Conservation (phyloP, 2,329 filamentous ascomycete species). For the Venturia aucupariae region DNA sequence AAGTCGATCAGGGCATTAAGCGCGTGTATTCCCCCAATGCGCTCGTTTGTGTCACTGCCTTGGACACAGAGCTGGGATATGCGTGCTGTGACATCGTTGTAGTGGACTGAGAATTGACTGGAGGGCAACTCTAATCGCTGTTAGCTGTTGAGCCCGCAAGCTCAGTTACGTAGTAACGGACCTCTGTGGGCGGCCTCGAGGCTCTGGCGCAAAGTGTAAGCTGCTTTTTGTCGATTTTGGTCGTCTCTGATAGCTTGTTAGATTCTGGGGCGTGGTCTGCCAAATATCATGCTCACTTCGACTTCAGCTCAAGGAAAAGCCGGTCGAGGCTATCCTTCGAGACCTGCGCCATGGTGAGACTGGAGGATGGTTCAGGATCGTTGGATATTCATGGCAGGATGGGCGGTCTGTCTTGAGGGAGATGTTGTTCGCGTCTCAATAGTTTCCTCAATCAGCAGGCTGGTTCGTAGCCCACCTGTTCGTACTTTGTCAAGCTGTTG, state of each 20-base stretch:
- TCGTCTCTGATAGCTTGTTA: slow-evolving; percentile 29
- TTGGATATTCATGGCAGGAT: not conserved
- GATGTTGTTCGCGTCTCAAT: not conserved
- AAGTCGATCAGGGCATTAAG: slow-evolving; percentile 92
- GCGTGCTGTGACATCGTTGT: slow-evolving; percentile 55
- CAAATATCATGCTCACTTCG: slow-evolving; percentile 35
- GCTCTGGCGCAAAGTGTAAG: slow-evolving; percentile 33
- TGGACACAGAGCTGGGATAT: slow-evolving; percentile 71
- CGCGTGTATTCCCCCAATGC: slow-evolving; percentile 83
- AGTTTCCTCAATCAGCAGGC: not conserved
- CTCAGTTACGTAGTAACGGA: slow-evolving; percentile 22
- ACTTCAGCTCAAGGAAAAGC: slow-evolving; percentile 48
- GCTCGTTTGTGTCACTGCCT: slow-evolving; percentile 77
- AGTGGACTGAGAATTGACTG: slow-evolving; percentile 67
- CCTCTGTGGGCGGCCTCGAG: slow-evolving; percentile 38
- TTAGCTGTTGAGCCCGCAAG: slow-evolving; percentile 13
- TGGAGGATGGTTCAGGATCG: not conserved
- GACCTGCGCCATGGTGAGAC: slow-evolving; percentile 25
- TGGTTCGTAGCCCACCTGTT: not conserved
- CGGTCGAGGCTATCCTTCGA: slow-evolving; percentile 43
- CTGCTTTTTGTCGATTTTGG: slow-evolving; percentile 35
- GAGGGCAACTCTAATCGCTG: slow-evolving; percentile 57
- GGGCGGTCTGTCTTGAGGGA: not conserved
- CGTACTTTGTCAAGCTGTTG: not conserved
- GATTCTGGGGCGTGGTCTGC: slow-evolving; percentile 14